Percentiles rank a stretch among this genome's conserved stretches.
phyloP scores from a whole-genome alignment of 2,329 filamentous ascomycete species.

The Xylariaceae sp. region DNA sequence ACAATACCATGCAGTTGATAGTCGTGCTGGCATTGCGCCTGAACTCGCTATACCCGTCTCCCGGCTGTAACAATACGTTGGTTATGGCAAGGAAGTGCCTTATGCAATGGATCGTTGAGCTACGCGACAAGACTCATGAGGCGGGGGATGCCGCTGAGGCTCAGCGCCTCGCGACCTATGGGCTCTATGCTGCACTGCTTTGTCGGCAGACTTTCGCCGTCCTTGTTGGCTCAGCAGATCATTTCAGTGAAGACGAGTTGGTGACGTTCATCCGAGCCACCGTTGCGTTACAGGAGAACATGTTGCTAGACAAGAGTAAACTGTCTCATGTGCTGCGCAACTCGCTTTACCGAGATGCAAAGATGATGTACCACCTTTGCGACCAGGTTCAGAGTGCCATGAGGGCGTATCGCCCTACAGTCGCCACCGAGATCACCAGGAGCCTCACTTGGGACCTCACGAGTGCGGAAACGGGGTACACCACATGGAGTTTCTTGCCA shows the following conservation, averaged over 20 bases:
- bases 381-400: conserved; percentile 33
- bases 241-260: conserved; percentile 16
- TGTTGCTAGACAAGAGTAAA: conserved; percentile 32
- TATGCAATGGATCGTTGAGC: conserved; percentile 8
- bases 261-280: conserved; percentile 22
- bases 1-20: conserved; percentile 30
- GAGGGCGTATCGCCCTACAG: conserved; percentile 4
- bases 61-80: not conserved
- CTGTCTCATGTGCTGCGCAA: conserved; percentile 32
- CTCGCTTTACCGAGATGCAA: conserved; percentile 42
- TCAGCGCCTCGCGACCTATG: conserved; percentile 37
- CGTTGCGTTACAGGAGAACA: conserved; percentile 40
- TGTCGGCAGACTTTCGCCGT: conserved; percentile 34
- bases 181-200: conserved; percentile 51
- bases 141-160: conserved; percentile 14
- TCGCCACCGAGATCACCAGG: conserved; percentile 31
- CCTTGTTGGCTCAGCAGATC: conserved; percentile 4
- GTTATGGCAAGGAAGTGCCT: conserved; percentile 4
- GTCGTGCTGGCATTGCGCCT: conserved; percentile 12
- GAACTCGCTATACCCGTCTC: not conserved
- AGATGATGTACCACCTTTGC: conserved; percentile 36
- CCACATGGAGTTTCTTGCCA: conserved; percentile 29
- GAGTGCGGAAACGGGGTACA: conserved; percentile 15
- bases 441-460: conserved; percentile 36
- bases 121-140: conserved; percentile 2